phyloP scores from a whole-genome alignment of 768 basidiomycete species.

The Lactifluus subvellereus region DNA sequence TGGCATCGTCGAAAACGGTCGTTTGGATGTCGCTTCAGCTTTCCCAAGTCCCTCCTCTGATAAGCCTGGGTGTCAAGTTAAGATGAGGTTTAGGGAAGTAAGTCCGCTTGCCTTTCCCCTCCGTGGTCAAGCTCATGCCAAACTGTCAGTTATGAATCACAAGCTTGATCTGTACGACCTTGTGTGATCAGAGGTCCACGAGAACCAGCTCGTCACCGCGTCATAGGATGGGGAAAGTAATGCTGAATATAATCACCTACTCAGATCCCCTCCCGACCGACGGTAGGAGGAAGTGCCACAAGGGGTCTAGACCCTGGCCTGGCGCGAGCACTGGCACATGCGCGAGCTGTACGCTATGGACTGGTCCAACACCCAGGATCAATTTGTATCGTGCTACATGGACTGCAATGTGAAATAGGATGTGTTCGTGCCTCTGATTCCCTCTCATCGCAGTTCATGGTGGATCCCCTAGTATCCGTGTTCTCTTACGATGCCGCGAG shows the following conservation, averaged over 20 bases:
- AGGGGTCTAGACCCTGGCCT: conserved; percentile 66
- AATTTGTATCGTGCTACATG: conserved; percentile 86
- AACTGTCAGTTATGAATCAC: conserved; percentile 78
- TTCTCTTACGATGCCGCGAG: conserved; percentile 76
- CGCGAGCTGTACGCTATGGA: conserved; percentile 90
- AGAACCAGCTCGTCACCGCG: conserved; percentile 85
- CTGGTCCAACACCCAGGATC: conserved; percentile 89
- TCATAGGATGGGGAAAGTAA: conserved; percentile 94
- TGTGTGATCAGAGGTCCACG: conserved; percentile 93
- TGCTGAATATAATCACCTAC: conserved; percentile 57
- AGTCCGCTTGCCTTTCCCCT: conserved; percentile 30
- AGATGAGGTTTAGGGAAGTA: conserved; percentile 52
- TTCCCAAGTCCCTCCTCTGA: conserved; percentile 41
- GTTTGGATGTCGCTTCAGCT: conserved; percentile 62
- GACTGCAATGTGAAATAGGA: conserved; percentile 88
- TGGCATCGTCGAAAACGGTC: conserved; percentile 91
- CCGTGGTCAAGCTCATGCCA: conserved; percentile 22
- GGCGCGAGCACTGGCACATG: conserved; percentile 95
- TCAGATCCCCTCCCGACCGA: conserved; percentile 13
- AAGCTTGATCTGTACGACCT: conserved; percentile 84
- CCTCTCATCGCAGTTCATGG: conserved; percentile 36
- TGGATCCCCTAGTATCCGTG: conserved; percentile 81
- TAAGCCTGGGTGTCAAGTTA: conserved; percentile 36
- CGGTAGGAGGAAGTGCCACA: conserved; percentile 30
- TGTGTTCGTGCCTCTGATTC: conserved; percentile 28